Base-by-base conservation (phyloP, 2,329 filamentous ascomycete genomes). In the Aureobasidium mangrovei region DNA sequence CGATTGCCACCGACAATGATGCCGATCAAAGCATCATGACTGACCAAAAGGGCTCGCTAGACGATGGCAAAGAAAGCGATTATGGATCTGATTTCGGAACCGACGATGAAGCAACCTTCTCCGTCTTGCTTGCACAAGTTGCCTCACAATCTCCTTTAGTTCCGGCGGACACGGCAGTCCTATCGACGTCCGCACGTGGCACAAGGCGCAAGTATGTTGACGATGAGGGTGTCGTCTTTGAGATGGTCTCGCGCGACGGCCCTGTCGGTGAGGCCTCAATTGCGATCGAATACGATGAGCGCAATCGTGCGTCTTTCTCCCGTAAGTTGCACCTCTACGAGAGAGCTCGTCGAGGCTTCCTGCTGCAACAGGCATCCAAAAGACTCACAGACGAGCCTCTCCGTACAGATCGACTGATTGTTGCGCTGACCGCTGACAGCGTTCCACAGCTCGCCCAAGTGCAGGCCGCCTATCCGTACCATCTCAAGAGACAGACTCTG, bases 21-120 rank as follows among this genome's bases (percentile, higher is more conserved):
- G 47, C 41, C 47, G 49, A 43, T 18, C 7, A 35, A 7, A 28
- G 32, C 49, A 44, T 53, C 40, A 53, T 53, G 49, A 53, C 32
- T 43, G 29, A 7, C 8, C 29, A 51, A 18, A 27, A 51, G 12
- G 47, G 33, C 39, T 35, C 38, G 24, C 18, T 29, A 35, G 40
- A 43, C 27, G 49, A 53, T 36, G 33, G 31, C 28, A 57, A 59
- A 18, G 62, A 71, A 44, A 82, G 78, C 66, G 80, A 84, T 60
- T 85, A 84, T 74, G 82, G 80, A 57, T 82, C 79, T 4, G 82
- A 85, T 57, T 76, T 84, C 60, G 76, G 78, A 6, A 67, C 73
- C 3, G 77, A 80, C 59, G 79, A 83, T 68, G 76, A 80, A 58
- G 72, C 74, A 44, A 68, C 78, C 33, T 62, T 83, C 53, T 72